Evolutionary conservation across 2,329 filamentous ascomycete species (phyloP), one percentile per base, ranked within the genome.

Genomic region (Colletotrichum destructivum): DNA sequence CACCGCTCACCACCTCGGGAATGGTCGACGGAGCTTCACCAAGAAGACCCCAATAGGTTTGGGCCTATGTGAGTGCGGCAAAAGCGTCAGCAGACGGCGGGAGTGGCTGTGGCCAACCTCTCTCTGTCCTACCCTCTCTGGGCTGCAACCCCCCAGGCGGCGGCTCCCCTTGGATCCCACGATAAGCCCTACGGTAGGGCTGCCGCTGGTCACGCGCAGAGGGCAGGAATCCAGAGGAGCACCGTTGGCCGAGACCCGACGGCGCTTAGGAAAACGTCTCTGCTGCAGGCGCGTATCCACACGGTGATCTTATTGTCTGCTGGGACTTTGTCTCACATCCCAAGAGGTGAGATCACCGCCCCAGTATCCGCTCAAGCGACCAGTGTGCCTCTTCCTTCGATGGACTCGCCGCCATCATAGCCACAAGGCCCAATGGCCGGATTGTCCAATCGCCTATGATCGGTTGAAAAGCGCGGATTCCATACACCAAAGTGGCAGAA

Each of bases 141-240:
- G 23, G 13, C 59, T 49, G 59, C 26, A 23, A 40, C 59, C 59
- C 2, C 26, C 52, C n/a, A 38, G 38, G 51, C 26, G 31, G 26
- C 38, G 18, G 26, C 23, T 18, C 18, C 12, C 12, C 60, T 52
- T 54, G 38, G 35, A 44, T 54, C 35, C 46, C 47, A 6, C 47
- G 35, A 21, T 62, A 62, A 62, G 60, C 60, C 60, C 60, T 62
- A 62, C 47, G n/a, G 35, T 62, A 62, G 60, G 60, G 47, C 60
- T 62, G 47, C 42, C 31, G 47, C 35, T 26, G 46, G 47, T 35
- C 35, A 31, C 21, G 47, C 44, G 44, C 44, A 31, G 13, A 47
- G 18, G 16, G 26, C 35, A 5, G 52, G n/a, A 9, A 13, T n/a
- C n/a, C 8, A n/a, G 23, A 47, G 11, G 42, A 46, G 13, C 6